Percentiles rank a stretch among this genome's conserved stretches.
Evolutionary conservation across 306 rosid species (phyloP).

Genomic region (Citrullus mucosospermus): DNA sequence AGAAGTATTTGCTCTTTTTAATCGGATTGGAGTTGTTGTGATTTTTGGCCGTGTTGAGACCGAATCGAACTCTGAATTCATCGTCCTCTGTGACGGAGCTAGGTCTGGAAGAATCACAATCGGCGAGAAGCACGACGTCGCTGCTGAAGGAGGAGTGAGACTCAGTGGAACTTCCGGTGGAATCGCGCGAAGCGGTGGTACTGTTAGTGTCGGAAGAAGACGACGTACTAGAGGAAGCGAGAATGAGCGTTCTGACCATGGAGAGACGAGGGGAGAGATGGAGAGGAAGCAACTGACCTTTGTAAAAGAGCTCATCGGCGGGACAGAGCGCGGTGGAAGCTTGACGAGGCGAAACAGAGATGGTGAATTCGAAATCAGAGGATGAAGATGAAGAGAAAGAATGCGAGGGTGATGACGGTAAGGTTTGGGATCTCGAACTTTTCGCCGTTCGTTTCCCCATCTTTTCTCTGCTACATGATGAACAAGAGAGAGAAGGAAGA

Average conservation of each 20-base stretch:
- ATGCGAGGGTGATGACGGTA: conserved; percentile 67
- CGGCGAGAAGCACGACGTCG: conserved; percentile 39
- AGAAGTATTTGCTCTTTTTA: conserved; percentile 58
- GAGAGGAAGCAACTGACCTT: conserved; percentile 78
- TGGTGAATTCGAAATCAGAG: conserved; percentile 77
- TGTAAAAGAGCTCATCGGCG: conserved; percentile 93
- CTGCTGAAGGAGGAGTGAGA: conserved; percentile 50
- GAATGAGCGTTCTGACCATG: conserved; percentile 64
- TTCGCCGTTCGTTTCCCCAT: conserved; percentile 30
- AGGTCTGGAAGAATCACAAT: conserved; percentile 62
- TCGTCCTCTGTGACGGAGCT: conserved; percentile 68
- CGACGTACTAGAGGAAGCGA: conserved; percentile 33
- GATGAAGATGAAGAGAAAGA: conserved; percentile 74
- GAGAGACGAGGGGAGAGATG: conserved; percentile 70
- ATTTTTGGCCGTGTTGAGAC: not conserved
- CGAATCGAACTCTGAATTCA: conserved; percentile 29
- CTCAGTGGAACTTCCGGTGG: conserved; percentile 69
- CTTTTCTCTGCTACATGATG: conserved; percentile 15
- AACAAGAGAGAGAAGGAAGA: not conserved
- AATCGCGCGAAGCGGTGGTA: conserved; percentile 56
- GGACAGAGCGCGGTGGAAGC: conserved; percentile 57
- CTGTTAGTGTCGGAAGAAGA: conserved; percentile 28
- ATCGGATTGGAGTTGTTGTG: conserved; percentile 14
- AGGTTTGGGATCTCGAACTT: conserved; percentile 36
- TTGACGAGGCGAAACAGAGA: conserved; percentile 62